A percentile compares a stretch with the other conserved stretches of the same genome.
Conservation (phyloP, 2,329 filamentous ascomycete species). For the Pseudodiploospora longispora region DNA sequence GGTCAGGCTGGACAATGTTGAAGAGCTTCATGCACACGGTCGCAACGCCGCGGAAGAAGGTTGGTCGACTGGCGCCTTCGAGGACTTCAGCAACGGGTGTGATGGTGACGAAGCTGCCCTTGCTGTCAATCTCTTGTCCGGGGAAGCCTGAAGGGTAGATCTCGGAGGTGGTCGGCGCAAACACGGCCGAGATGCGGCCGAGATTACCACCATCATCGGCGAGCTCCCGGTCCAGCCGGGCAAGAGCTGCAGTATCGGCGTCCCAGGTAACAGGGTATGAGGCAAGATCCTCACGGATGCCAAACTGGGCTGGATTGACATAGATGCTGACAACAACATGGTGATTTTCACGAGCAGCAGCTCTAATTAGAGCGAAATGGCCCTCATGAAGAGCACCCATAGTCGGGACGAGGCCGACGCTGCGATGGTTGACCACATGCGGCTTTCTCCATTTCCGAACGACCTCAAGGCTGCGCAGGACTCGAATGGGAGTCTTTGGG, state of each 20-base stretch:
- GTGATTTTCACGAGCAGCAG: constrained; percentile 75
- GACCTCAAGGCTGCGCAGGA: constrained; percentile 68
- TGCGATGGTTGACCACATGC: constrained; percentile 57
- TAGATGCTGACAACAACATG: constrained; percentile 88
- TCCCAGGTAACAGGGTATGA: constrained; percentile 91
- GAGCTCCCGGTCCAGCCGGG: constrained; percentile 63
- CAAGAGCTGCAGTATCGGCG: constrained; percentile 60
- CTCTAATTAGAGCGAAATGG: constrained; percentile 76
- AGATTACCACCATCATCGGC: constrained; percentile 48
- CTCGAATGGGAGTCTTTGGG: constrained; percentile 51
- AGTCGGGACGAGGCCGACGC: constrained; percentile 84
- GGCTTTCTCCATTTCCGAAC: constrained; percentile 63
- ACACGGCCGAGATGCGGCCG: constrained; percentile 72
- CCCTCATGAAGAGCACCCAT: constrained; percentile 97
- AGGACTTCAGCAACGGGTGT: constrained; percentile 75
- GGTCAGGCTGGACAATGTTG: constrained; percentile 49
- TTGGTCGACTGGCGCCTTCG: constrained; percentile 78
- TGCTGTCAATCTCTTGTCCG: constrained; percentile 62
- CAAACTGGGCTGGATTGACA: constrained; percentile 96
- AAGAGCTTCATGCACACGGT: constrained; percentile 84
- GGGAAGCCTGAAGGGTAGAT: constrained; percentile 84
- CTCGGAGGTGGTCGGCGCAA: constrained; percentile 70
- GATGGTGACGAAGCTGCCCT: constrained; percentile 85
- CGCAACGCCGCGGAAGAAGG: constrained; percentile 93
- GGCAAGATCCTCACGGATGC: constrained; percentile 74